Evolutionary conservation across 495 filamentous ascomycete genomes (phyloP).

Genomic region (Penicillium roqueforti): DNA sequence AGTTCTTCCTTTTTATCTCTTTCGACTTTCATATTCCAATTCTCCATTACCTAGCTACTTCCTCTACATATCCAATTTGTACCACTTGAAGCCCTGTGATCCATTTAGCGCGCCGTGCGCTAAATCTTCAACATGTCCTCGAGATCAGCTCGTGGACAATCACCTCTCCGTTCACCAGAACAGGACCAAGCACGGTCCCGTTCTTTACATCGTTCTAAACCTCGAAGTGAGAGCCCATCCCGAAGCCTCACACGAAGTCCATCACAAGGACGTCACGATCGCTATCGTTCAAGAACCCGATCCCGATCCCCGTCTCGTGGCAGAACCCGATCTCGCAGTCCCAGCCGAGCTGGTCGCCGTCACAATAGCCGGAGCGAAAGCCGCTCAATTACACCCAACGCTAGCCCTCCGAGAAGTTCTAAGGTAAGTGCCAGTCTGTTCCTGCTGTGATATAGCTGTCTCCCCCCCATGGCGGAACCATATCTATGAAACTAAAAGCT

Average conservation of each 20-base stretch:
- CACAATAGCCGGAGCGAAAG: conserved; percentile 45
- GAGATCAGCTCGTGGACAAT: conserved; percentile 21
- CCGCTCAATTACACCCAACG: conserved; percentile 44
- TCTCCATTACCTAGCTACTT: neutral
- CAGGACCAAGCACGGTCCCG: conserved; percentile 23
- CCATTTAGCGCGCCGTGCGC: neutral
- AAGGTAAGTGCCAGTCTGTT: conserved; percentile 42
- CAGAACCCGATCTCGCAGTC: conserved; percentile 34
- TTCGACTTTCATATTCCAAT: neutral
- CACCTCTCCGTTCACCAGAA: conserved; percentile 20
- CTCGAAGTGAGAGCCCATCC: conserved; percentile 42
- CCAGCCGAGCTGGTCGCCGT: conserved; percentile 34
- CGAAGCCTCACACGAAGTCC: conserved; percentile 36
- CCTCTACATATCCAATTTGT: neutral
- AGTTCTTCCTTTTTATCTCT: neutral
- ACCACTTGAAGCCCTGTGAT: neutral
- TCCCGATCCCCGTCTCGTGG: conserved; percentile 43
- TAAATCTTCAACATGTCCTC: conserved; percentile 21
- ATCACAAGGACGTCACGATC: conserved; percentile 36
- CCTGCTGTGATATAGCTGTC: neutral
- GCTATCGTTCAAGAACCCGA: conserved; percentile 35
- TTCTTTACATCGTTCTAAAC: conserved; percentile 45
- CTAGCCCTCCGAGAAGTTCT: conserved; percentile 48
- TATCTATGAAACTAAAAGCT: neutral
- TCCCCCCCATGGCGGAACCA: too few species aligned